These are phyloP conservation scores for Centaurea solstitialis DNA, from an alignment of 129 eudicot genomes.

Conservation along the genomic window DNA sequence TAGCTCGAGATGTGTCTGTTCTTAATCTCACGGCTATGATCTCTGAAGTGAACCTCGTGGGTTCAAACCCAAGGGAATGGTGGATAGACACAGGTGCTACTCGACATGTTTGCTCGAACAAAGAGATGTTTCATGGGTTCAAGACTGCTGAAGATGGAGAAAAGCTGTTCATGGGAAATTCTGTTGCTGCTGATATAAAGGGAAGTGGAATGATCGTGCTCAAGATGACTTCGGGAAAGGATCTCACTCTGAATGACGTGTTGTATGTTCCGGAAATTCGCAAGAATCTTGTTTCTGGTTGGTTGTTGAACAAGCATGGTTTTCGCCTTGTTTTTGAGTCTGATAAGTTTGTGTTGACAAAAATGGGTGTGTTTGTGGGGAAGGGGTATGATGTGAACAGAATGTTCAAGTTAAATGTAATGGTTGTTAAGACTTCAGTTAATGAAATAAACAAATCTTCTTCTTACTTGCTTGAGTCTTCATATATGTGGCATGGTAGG, in stretches of 20 bases:
- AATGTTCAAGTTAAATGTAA: background rate
- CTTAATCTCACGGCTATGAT: background rate
- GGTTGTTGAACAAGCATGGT: background rate
- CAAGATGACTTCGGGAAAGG: background rate
- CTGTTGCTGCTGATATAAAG: background rate
- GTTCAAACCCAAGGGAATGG: background rate
- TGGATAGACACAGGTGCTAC: background rate
- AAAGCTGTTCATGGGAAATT: background rate
- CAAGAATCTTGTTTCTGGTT: background rate
- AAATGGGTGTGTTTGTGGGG: no score
- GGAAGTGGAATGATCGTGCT: background rate
- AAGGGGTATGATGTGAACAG: background rate
- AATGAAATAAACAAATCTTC: background rate
- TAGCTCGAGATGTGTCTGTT: background rate
- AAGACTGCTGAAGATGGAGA: background rate
- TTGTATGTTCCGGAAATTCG: background rate
- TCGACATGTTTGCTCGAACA: background rate
- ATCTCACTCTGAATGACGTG: background rate
- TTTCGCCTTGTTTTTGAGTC: background rate
- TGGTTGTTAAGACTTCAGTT: no score
- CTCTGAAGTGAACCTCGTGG: background rate
- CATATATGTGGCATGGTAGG: background rate
- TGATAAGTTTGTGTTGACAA: background rate
- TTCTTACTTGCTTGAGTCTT: background rate
- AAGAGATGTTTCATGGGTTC: background rate